phyloP scores from a whole-genome alignment of 768 basidiomycete genomes.

The Psilocybe subaeruginosa region DNA sequence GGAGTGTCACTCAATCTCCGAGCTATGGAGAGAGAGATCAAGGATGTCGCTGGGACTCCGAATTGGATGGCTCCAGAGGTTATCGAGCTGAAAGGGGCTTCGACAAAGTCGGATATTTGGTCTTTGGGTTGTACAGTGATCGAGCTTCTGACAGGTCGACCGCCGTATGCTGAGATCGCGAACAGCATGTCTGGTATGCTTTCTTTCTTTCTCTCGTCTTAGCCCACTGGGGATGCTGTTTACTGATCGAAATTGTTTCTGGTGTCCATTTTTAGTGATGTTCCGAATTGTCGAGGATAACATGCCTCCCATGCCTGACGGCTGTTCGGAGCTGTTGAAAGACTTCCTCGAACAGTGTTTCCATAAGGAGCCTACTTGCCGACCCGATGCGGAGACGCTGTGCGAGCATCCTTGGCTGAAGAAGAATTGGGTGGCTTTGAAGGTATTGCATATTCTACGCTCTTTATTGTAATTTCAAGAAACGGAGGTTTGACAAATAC shows the following conservation, averaged over 20 bases:
- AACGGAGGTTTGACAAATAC: neutral
- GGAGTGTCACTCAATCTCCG: slow-evolving; percentile 96
- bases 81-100: slow-evolving; percentile 92
- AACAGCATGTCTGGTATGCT: slow-evolving; percentile 87
- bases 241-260: slow-evolving; percentile 4
- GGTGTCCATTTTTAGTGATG: slow-evolving; percentile 66
- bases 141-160: slow-evolving; percentile 89
- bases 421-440: slow-evolving; percentile 75
- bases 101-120: slow-evolving; percentile 95
- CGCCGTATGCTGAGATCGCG: slow-evolving; percentile 88
- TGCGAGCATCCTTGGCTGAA: slow-evolving; percentile 94
- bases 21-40: slow-evolving; percentile 83
- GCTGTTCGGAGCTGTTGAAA: slow-evolving; percentile 71
- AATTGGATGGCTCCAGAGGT: slow-evolving; percentile 99
- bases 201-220: slow-evolving; percentile 12
- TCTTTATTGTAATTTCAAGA: neutral
- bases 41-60: slow-evolving; percentile 91
- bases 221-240: neutral
- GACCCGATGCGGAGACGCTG: slow-evolving; percentile 85
- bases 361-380: slow-evolving; percentile 78
- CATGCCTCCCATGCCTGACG: slow-evolving; percentile 84
- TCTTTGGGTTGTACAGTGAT: slow-evolving; percentile 94
- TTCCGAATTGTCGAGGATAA: slow-evolving; percentile 96
- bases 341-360: slow-evolving; percentile 91
- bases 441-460: slow-evolving; percentile 46